Base-by-base conservation (phyloP, 75 land plant genomes). In the Picea glauca region DNA sequence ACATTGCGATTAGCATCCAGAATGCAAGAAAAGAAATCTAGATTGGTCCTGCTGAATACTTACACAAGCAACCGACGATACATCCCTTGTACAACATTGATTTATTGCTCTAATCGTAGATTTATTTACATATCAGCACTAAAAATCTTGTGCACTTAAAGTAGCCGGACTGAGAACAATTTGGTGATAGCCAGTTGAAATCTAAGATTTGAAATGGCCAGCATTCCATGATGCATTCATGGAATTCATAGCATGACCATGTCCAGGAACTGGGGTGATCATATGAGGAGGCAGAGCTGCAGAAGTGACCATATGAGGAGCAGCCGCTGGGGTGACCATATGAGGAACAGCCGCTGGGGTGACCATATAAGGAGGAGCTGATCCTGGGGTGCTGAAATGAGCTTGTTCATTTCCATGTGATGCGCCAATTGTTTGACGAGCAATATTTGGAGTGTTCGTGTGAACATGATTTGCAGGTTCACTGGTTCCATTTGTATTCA, bases 381-480 rank as follows among this genome's bases (percentile, higher is more conserved):
- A 46, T 70, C 50, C 74, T 70, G 74, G 35, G 50, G 50, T 43
- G 26, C 74, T 56, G 4, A 43, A 43, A 12, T 70, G 74, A 40
- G 74, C 12, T 70, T 70, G 74, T 40, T 70, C 74, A 20, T 43
- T 70, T 43, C 74, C 74, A 70, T 70, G 74, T 43, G 74, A 70
- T 43, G 50, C 50, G 20, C 74, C 74, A 70, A n/a, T 12, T 40
- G 74, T 70, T 43, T 40, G 74, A 32, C 74, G 50, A 70, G 18
- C 74, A 70, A 46, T 43, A 46, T 46, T 70, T 8, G 54, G 14
- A 46, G 74, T 70, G 26, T 70, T 70, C 56, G 43, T 40, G 74
- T 70, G 74, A 70, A 17, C 74, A 70, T 70, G 21, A 23, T 46
- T 70, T 17, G 54, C 50, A 43, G 50, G 21, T 46, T 70, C 74